Conservation (phyloP, 2,329 filamentous ascomycete species). For the Hypoxylon rubiginosum region DNA sequence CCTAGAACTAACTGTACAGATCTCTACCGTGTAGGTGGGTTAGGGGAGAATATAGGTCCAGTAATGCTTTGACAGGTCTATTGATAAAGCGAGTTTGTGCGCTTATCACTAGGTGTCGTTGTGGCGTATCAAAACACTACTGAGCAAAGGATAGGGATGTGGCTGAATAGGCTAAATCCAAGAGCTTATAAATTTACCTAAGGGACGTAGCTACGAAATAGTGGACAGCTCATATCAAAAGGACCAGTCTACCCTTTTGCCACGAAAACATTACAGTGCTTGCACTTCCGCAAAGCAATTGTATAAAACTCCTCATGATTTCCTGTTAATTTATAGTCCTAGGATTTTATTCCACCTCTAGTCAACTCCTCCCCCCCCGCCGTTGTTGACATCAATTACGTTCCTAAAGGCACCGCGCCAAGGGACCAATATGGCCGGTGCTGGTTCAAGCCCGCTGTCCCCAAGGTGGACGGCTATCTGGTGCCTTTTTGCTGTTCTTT, state of each 20-base stretch:
- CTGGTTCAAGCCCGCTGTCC: slow-evolving; percentile 64
- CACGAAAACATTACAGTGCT: slow-evolving; percentile 19
- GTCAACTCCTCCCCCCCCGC: slow-evolving; percentile 46
- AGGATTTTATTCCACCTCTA: slow-evolving; percentile 24
- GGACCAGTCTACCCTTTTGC: slow-evolving; percentile 11
- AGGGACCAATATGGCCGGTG: slow-evolving; percentile 63
- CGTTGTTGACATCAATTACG: slow-evolving; percentile 50
- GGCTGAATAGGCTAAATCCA: slow-evolving; percentile 29
- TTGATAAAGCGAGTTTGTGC: too few relatives aligned
- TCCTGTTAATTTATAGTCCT: slow-evolving; percentile 10
- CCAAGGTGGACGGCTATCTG: slow-evolving; percentile 75
- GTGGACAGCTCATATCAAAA: slow-evolving; percentile 35
- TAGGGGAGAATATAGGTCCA: not conserved
- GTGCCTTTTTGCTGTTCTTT: slow-evolving; percentile 69
- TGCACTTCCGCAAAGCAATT: slow-evolving; percentile 27
- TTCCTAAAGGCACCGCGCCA: slow-evolving; percentile 50
- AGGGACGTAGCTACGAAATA: slow-evolving; percentile 9
- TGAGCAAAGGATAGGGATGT: too few relatives aligned
- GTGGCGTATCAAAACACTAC: too few relatives aligned
- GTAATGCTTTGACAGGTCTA: not conserved
- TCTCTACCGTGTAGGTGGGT: not conserved
- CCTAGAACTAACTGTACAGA: not conserved
- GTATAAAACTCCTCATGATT: slow-evolving; percentile 27
- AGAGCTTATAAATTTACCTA: slow-evolving; percentile 19
- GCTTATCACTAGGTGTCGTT: slow-evolving; percentile 1